These are phyloP conservation scores for Dalbergia oliveri DNA, from an alignment of 306 rosid species.

Conservation along the genomic window DNA sequence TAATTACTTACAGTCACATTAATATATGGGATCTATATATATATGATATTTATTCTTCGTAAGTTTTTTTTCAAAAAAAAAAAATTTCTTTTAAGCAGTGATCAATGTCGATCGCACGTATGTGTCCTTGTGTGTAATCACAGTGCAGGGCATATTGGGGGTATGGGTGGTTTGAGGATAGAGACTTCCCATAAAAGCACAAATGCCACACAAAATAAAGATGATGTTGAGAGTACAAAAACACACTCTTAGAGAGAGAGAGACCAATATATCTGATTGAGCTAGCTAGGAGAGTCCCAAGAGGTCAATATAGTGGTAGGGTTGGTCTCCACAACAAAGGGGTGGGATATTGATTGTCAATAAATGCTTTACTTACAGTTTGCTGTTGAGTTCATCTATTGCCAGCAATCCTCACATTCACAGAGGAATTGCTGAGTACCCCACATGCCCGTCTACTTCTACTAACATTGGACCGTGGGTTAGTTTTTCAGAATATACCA, in stretches of 20 bases:
- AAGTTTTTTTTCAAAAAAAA: no score
- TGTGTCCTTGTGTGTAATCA: constrained; percentile 32
- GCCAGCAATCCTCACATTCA: constrained; percentile 1
- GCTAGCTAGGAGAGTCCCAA: constrained; percentile 52
- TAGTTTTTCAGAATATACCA: constrained; percentile 13
- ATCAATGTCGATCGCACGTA: constrained; percentile 32
- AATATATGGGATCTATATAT: no score
- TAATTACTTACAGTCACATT: no score
- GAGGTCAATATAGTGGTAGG: constrained; percentile 64
- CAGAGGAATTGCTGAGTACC: constrained; percentile 41
- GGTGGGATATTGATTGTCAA: constrained; percentile 73
- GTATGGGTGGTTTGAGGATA: constrained; percentile 52
- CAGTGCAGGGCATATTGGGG: constrained; percentile 55
- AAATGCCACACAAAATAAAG: constrained; percentile 55
- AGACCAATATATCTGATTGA: neutral
- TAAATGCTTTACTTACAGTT: constrained; percentile 65
- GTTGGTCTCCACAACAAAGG: constrained; percentile 66
- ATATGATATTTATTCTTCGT: no score
- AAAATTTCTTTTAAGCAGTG: neutral
- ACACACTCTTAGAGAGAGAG: constrained; percentile 34
- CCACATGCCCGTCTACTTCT: constrained; percentile 50
- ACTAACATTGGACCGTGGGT: constrained; percentile 42
- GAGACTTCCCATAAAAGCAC: constrained; percentile 61
- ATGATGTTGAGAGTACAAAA: constrained; percentile 55
- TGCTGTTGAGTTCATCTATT: constrained; percentile 37